These are phyloP conservation scores for Lasiosphaeriaceae sp. DNA, from an alignment of 495 filamentous ascomycete species.

Conservation along the genomic window DNA sequence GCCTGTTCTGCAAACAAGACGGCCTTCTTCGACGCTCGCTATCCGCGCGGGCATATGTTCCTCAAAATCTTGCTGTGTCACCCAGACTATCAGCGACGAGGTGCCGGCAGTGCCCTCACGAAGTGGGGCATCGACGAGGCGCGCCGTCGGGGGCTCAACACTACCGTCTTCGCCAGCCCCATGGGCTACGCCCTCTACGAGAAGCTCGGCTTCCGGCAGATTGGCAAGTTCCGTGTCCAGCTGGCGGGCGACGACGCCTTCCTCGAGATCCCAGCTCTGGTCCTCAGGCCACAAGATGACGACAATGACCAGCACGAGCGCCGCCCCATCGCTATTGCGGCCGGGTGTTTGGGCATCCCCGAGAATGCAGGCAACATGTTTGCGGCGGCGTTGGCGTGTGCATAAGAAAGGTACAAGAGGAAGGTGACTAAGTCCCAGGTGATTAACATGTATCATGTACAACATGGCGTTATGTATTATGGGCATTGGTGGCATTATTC, in stretches of 20 bases:
- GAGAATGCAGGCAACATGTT: too few species aligned
- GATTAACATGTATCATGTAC: too few species aligned
- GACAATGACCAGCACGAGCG: neutral
- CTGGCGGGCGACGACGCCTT: slow-evolving; percentile 22
- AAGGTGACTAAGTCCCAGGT: too few species aligned
- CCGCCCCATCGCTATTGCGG: too few species aligned
- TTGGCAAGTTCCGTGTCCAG: slow-evolving; percentile 24
- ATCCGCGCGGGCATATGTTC: slow-evolving; percentile 23
- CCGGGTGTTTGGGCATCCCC: too few species aligned
- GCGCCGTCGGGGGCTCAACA: slow-evolving; percentile 9
- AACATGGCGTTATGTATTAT: too few species aligned
- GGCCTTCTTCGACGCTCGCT: slow-evolving; percentile 19
- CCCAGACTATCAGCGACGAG: slow-evolving; percentile 43
- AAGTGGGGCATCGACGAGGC: slow-evolving; percentile 44
- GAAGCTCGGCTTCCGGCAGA: slow-evolving; percentile 25
- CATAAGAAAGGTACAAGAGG: too few species aligned
- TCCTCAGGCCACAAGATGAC: slow-evolving; percentile 4
- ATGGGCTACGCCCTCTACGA: slow-evolving; percentile 24
- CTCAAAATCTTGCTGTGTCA: slow-evolving; percentile 50
- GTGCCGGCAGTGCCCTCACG: slow-evolving; percentile 48
- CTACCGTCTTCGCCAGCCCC: slow-evolving; percentile 27
- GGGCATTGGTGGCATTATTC: too few species aligned
- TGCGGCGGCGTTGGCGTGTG: too few species aligned
- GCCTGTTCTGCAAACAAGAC: slow-evolving; percentile 12
- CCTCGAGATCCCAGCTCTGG: slow-evolving; percentile 25